A percentile compares a stretch with the other conserved stretches of the same genome.
phyloP scores from a whole-genome alignment of 2,329 filamentous ascomycete genomes.

The Sporothrix inflata region DNA sequence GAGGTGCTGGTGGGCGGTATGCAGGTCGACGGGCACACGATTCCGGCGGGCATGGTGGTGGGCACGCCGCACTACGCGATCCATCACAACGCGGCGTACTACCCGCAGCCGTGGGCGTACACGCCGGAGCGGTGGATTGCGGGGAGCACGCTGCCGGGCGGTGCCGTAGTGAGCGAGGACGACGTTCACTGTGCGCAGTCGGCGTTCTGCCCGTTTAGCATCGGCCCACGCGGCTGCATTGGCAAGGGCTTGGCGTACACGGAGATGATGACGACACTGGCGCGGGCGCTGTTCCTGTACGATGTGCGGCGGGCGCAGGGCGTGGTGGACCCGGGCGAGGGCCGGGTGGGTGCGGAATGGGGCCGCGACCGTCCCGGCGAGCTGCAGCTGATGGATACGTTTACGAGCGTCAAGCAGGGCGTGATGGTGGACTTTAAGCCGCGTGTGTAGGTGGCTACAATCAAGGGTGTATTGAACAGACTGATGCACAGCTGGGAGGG shows the following conservation, averaged over 20 bases:
- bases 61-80: conserved; percentile 70
- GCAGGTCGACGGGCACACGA: conserved; percentile 54
- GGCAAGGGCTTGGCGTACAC: conserved; percentile 71
- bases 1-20: conserved; percentile 61
- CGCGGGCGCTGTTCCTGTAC: conserved; percentile 63
- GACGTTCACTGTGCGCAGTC: conserved; percentile 61
- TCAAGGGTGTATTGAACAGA: too few species aligned
- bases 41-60: conserved; percentile 65
- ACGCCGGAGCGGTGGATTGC: conserved; percentile 68
- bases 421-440: conserved; percentile 64
- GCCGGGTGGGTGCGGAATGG: conserved; percentile 52
- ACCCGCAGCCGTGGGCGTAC: conserved; percentile 61
- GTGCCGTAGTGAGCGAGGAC: conserved; percentile 49
- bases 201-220: conserved; percentile 75
- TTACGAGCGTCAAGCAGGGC: conserved; percentile 74
- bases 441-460: conserved; percentile 15
- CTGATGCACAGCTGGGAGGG: too few species aligned
- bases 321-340: conserved; percentile 57
- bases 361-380: conserved; percentile 61
- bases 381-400: conserved; percentile 72
- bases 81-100: conserved; percentile 68
- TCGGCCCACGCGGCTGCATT: conserved; percentile 72
- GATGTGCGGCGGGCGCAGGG: conserved; percentile 59
- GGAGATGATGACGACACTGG: conserved; percentile 67
- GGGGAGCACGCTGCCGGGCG: conserved; percentile 41